Percentiles rank a stretch among this genome's conserved stretches.
phyloP scores from a whole-genome alignment of 192 early-diverging fungal species.

The Borealophlyctis nickersoniae region DNA sequence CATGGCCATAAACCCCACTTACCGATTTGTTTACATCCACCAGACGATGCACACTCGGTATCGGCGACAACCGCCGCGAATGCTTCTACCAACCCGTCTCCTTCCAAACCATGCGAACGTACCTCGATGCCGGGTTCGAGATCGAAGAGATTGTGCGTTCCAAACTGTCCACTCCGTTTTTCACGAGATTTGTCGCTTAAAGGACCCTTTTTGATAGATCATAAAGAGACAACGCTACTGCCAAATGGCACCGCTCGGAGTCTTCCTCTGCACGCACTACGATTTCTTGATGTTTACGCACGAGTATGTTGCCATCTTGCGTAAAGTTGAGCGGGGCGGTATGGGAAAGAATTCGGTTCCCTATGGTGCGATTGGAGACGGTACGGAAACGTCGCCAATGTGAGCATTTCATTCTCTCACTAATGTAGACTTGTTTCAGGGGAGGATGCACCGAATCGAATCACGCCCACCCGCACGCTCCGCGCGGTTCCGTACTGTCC shows the following conservation, averaged over 20 bases:
- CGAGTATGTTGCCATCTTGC: slow-evolving; percentile 82
- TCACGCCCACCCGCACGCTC: not conserved
- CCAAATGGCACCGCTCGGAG: slow-evolving; percentile 81
- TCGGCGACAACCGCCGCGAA: slow-evolving; percentile 88
- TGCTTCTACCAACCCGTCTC: slow-evolving; percentile 87
- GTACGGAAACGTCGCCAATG: not conserved
- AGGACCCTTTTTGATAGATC: slow-evolving; percentile 39
- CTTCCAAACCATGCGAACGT: slow-evolving; percentile 77
- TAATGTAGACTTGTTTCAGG: no score
- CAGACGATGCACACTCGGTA: slow-evolving; percentile 77
- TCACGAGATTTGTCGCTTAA: no score
- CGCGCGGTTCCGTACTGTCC: slow-evolving; percentile 70
- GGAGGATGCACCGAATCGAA: not conserved
- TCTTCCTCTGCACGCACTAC: slow-evolving; percentile 82
- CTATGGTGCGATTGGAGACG: not conserved
- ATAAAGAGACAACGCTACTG: slow-evolving; percentile 88
- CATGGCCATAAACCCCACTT: no score
- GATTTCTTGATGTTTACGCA: slow-evolving; percentile 94
- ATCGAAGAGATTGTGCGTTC: slow-evolving; percentile 67
- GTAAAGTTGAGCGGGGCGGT: slow-evolving; percentile 11
- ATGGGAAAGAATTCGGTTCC: no score
- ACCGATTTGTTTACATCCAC: slow-evolving; percentile 50
- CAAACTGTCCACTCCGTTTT: not conserved
- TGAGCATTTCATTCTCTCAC: not conserved
- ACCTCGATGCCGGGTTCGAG: slow-evolving; percentile 80